These are phyloP conservation scores for Solanum appendiculatum DNA, from an alignment of 257 asterid species.

Conservation along the genomic window DNA sequence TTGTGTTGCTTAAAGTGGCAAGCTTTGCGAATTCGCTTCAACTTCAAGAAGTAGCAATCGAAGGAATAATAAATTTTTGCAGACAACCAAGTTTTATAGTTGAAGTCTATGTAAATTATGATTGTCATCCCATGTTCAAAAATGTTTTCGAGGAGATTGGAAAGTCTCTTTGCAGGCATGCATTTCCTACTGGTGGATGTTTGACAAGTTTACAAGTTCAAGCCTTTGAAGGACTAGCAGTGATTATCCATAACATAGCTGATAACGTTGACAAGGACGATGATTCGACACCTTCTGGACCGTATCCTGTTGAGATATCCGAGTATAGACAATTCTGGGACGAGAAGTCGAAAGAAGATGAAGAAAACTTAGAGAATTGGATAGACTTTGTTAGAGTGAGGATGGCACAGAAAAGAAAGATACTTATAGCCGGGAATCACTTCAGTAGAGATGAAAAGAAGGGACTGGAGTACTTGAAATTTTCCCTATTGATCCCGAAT, in stretches of 20 bases:
- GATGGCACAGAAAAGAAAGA: slow-evolving; percentile 70
- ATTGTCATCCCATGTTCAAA: slow-evolving; percentile 63
- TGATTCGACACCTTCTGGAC: slow-evolving; percentile 47
- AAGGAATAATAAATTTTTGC: slow-evolving; percentile 77
- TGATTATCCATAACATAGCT: slow-evolving; percentile 71
- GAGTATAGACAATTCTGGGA: slow-evolving; percentile 79
- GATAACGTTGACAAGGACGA: slow-evolving; percentile 71
- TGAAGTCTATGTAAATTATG: slow-evolving; percentile 75
- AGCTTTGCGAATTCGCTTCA: slow-evolving; percentile 32
- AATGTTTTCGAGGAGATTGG: slow-evolving; percentile 80
- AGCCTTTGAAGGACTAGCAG: slow-evolving; percentile 73
- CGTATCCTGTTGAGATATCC: slow-evolving; percentile 59
- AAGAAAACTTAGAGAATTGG: slow-evolving; percentile 43
- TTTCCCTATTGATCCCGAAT: slow-evolving; percentile 43
- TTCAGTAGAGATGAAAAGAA: slow-evolving; percentile 68
- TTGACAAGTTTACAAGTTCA: slow-evolving; percentile 65
- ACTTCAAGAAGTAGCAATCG: slow-evolving; percentile 80
- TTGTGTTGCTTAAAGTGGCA: slow-evolving; percentile 51
- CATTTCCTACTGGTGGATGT: slow-evolving; percentile 55
- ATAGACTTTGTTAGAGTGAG: slow-evolving; percentile 52
- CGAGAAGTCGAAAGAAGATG: slow-evolving; percentile 40
- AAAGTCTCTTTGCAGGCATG: slow-evolving; percentile 68
- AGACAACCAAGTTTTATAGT: slow-evolving; percentile 63
- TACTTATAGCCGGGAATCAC: slow-evolving; percentile 73
- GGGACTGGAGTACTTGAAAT: slow-evolving; percentile 68